phyloP scores from a whole-genome alignment of 2,329 filamentous ascomycete species.

The Aspergillus amoenus region DNA sequence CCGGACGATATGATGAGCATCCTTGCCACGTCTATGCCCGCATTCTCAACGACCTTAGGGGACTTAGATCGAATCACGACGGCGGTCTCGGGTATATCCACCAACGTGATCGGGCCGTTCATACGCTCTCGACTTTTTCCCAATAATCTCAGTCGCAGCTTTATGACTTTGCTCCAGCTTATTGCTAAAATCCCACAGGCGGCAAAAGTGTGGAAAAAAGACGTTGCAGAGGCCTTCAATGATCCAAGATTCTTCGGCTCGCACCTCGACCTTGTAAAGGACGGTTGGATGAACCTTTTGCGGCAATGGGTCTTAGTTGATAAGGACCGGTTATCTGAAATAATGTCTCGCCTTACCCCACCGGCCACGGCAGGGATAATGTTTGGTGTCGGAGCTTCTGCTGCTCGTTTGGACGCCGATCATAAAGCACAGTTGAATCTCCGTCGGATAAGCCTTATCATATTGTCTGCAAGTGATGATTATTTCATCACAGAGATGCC shows the following conservation, averaged over 20 bases:
- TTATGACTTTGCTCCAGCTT: slow-evolving; percentile 72
- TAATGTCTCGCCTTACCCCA: slow-evolving; percentile 73
- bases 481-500: slow-evolving; percentile 76
- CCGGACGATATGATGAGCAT: slow-evolving; percentile 78
- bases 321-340: slow-evolving; percentile 82
- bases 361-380: slow-evolving; percentile 94
- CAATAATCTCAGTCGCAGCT: slow-evolving; percentile 71
- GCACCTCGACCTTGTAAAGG: slow-evolving; percentile 62
- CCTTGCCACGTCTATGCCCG: slow-evolving; percentile 74
- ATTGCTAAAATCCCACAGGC: slow-evolving; percentile 75
- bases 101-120: slow-evolving; percentile 76
- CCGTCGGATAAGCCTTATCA: slow-evolving; percentile 73
- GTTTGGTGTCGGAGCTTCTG: slow-evolving; percentile 95
- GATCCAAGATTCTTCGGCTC: slow-evolving; percentile 82
- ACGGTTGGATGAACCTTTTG: slow-evolving; percentile 78
- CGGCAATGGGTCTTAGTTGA: slow-evolving; percentile 82
- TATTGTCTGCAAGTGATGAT: slow-evolving; percentile 75
- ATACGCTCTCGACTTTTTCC: slow-evolving; percentile 85
- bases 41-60: slow-evolving; percentile 77
- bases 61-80: slow-evolving; percentile 80
- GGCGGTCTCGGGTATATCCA: slow-evolving; percentile 77
- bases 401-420: slow-evolving; percentile 91
- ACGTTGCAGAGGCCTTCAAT: slow-evolving; percentile 88
- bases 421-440: slow-evolving; percentile 88
- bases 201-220: slow-evolving; percentile 90